These are phyloP conservation scores for Rutstroemia sp. DNA, from an alignment of 2,329 filamentous ascomycete species.

Conservation along the genomic window DNA sequence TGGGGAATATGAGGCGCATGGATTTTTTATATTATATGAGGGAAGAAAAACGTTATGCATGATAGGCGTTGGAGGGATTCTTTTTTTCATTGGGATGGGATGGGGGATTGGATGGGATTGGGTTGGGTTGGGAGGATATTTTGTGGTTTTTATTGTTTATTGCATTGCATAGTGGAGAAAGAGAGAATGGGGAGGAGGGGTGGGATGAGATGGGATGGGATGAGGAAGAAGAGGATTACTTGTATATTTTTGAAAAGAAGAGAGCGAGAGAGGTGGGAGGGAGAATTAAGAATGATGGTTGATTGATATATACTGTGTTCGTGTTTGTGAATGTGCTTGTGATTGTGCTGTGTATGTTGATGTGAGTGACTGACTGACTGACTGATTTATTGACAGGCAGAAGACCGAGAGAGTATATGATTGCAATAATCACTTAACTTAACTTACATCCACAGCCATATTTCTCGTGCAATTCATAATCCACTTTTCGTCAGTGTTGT, in stretches of 20 bases:
- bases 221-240: background rate
- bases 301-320: background rate
- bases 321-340: too few relatives aligned
- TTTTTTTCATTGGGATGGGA: background rate
- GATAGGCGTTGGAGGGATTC: background rate
- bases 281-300: background rate
- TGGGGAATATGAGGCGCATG: background rate
- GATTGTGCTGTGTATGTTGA: too few relatives aligned
- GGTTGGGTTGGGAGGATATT: background rate
- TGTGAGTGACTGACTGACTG: too few relatives aligned
- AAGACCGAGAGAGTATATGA: too few relatives aligned
- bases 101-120: background rate
- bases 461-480: too few relatives aligned
- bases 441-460: too few relatives aligned
- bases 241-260: background rate
- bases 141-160: background rate
- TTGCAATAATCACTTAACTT: too few relatives aligned
- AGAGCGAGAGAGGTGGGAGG: background rate
- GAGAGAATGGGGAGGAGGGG: background rate
- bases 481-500: too few relatives aligned
- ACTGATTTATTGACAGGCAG: too few relatives aligned
- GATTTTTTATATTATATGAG: background rate
- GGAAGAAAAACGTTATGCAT: background rate
- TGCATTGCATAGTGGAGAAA: background rate
- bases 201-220: background rate